These are phyloP conservation scores for Ceratocystis cubensis DNA, from an alignment of 2,329 filamentous ascomycete species.

Conservation along the genomic window DNA sequence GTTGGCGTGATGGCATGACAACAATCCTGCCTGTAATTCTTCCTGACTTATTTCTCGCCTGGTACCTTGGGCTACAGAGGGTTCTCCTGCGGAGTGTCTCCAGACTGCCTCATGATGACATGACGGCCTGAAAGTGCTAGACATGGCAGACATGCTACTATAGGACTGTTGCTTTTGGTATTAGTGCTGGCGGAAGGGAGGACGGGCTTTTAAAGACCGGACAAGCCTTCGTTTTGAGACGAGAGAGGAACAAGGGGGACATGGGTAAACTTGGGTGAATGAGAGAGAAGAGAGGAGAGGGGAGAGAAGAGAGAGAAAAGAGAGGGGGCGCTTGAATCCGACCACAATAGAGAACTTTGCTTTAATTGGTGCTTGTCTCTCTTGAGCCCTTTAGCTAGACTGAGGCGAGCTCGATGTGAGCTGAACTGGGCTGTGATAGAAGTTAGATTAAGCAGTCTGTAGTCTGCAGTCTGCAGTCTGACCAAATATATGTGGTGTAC, in stretches of 20 bases:
- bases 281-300: not conserved
- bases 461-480: not conserved
- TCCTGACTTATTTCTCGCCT: too few relatives aligned
- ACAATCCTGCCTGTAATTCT: too few relatives aligned
- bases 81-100: too few relatives aligned
- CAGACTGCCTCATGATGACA: too few relatives aligned
- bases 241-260: not conserved
- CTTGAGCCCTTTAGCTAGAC: too few relatives aligned
- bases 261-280: not conserved
- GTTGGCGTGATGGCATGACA: too few relatives aligned
- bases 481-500: not conserved
- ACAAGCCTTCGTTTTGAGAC: constrained; percentile 3
- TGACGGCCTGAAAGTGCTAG: too few relatives aligned
- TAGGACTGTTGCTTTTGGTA: too few relatives aligned
- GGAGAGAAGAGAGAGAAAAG: not conserved
- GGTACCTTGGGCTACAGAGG: too few relatives aligned
- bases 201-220: not conserved
- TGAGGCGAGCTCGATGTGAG: too few relatives aligned
- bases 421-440: not conserved
- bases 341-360: not conserved
- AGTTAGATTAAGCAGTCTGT: not conserved
- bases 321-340: not conserved
- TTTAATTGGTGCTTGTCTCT: not conserved
- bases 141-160: too few relatives aligned
- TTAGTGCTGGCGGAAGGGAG: not conserved